Base-by-base conservation (phyloP, 1,139 yeast species). In the Saccharomyces hybrid region DNA sequence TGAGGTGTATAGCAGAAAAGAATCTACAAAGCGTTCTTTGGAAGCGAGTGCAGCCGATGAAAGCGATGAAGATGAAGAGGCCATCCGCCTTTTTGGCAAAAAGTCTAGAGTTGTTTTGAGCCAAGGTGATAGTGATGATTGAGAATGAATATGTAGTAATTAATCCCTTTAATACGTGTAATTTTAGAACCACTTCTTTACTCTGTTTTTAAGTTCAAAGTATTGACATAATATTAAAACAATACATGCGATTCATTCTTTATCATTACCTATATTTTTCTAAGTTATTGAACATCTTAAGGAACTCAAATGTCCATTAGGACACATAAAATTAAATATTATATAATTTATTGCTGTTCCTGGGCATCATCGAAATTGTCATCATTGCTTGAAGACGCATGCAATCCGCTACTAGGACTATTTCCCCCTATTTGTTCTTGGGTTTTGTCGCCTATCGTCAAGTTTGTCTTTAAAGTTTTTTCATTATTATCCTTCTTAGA, bases 331-430 rank as follows among this genome's bases (percentile, higher is more conserved):
- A n/a, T 14, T 25, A 34, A 20, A 34, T 34, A 25, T 34, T 14
- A 34, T 13, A 27, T 7, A 34, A 27, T 49, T 25, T 50, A 51
- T 20, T 56, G 56, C 20, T 48, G 53, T 49, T 57, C 60, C 32
- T 52, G 52, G 20, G 57, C 58, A 20, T 57, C 60, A 46, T 56
- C 59, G 29, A 52, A 56, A 13, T 49, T 51, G 11, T 57, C 59
- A 16, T 55, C 56, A n/a, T 49, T 41, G 42, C 51, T 53, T 16
- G 57, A 56, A 16, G 27, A 46, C 29, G 50, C 52, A 27, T 48
- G 54, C 14, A 29, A 47, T 14, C 48, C 50, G 32, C 49, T 51
- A 9, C 34, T 41, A 20, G 29, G 46, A 13, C 48, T 14, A 41
- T 9, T 23, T 44, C 13, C 34, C 31, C 6, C 9, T 47, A 8